Percentiles rank a stretch among this genome's conserved stretches.
Evolutionary conservation across 768 basidiomycete species (phyloP).

Genomic region (Macrocybe gigantea): DNA sequence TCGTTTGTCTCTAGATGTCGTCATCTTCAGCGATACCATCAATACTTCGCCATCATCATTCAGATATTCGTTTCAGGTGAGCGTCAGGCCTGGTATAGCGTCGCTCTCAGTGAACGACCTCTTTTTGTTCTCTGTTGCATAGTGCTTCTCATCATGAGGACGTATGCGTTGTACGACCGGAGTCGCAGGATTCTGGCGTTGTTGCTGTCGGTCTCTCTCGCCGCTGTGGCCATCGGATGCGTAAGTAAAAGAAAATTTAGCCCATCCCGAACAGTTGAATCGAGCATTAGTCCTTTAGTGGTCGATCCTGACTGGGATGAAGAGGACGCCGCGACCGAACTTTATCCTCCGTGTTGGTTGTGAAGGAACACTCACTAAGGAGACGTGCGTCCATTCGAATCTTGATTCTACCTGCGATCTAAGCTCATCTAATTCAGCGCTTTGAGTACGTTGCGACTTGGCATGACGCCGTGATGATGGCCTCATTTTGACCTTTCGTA

Average conservation of each 20-base stretch:
- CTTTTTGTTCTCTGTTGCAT: background rate
- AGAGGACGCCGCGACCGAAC: constrained; percentile 4
- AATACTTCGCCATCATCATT: constrained; percentile 11
- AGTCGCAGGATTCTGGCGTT: constrained; percentile 22
- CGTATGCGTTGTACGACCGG: constrained; percentile 36
- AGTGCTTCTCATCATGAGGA: constrained; percentile 35
- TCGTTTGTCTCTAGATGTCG: constrained; percentile 5
- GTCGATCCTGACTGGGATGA: constrained; percentile 17
- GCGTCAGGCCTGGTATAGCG: background rate
- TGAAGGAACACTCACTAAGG: constrained; percentile 11
- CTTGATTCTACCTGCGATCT: background rate
- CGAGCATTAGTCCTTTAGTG: constrained; percentile 13
- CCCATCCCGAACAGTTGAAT: background rate
- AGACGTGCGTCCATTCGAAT: constrained; percentile 13
- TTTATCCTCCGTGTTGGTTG: constrained; percentile 18
- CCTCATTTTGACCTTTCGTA: background rate
- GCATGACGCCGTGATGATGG: background rate
- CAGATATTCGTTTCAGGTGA: constrained; percentile 10
- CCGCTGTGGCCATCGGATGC: constrained; percentile 21
- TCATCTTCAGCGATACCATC: constrained; percentile 9
- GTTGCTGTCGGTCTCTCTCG: constrained; percentile 17
- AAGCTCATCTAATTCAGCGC: constrained; percentile 9
- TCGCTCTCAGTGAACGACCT: no score
- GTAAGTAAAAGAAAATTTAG: constrained; percentile 15
- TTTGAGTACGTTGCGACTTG: constrained; percentile 13